Evolutionary conservation across 345 rosid genomes (phyloP).

Genomic region (Camelina neglecta): DNA sequence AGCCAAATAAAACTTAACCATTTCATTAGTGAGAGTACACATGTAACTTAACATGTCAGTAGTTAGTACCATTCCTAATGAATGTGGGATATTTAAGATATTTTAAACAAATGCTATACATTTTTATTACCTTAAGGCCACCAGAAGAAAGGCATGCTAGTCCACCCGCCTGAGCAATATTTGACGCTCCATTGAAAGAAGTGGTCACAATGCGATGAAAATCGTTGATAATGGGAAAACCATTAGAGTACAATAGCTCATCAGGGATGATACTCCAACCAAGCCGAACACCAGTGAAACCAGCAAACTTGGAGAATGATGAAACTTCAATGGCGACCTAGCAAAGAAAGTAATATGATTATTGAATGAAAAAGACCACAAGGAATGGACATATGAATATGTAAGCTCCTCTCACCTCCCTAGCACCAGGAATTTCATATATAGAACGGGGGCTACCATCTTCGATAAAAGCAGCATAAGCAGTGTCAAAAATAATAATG

Average conservation of each 20-base stretch:
- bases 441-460: constrained; percentile 77
- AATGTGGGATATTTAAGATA: not conserved
- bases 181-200: constrained; percentile 88
- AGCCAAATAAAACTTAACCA: not conserved
- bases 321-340: constrained; percentile 90
- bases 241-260: constrained; percentile 69
- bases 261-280: constrained; percentile 91
- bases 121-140: constrained; percentile 57
- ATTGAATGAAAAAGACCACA: not conserved
- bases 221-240: constrained; percentile 70
- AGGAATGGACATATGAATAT: not conserved
- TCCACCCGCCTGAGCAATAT: constrained; percentile 79
- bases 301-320: constrained; percentile 87
- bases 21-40: not conserved
- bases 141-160: constrained; percentile 69
- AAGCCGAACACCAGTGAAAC: constrained; percentile 89
- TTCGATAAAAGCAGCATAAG: constrained; percentile 72
- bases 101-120: not conserved
- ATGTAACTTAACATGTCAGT: not conserved
- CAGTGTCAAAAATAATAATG: constrained; percentile 71
- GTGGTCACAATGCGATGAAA: constrained; percentile 78
- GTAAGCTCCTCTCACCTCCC: constrained; percentile 56
- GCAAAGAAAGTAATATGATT: not conserved
- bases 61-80: not conserved
- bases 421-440: constrained; percentile 90